These are phyloP conservation scores for Wickerhamomyces subpelliculosus DNA, from an alignment of 805 yeast species.

Conservation along the genomic window DNA sequence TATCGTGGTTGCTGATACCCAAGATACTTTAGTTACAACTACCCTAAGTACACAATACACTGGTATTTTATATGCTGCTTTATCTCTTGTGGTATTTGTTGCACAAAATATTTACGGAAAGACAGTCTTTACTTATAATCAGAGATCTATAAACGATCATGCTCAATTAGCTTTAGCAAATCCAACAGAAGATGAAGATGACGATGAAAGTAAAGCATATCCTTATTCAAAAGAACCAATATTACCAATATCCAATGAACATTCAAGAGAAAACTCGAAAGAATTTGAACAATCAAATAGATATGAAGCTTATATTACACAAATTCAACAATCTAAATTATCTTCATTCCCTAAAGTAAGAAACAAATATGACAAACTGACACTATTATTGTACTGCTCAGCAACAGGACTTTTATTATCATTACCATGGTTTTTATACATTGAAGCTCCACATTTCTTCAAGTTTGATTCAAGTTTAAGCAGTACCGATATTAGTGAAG, in stretches of 20 bases:
- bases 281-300: conserved; percentile 6
- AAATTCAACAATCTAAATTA: conserved; percentile 8
- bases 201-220: conserved; percentile 5
- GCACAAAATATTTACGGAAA: conserved; percentile 84
- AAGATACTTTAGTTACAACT: conserved; percentile 26
- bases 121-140: conserved; percentile 54
- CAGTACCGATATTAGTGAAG: conserved; percentile 13
- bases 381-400: conserved; percentile 76
- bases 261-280: conserved; percentile 4
- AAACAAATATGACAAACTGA: conserved; percentile 67
- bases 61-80: conserved; percentile 64
- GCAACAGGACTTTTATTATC: conserved; percentile 64
- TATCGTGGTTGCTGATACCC: conserved; percentile 25
- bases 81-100: conserved; percentile 71
- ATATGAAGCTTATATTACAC: conserved; percentile 8
- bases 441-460: conserved; percentile 43
- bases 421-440: conserved; percentile 61
- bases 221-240: conserved; percentile 1
- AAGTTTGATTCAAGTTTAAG: conserved; percentile 7
- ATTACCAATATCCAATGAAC: conserved; percentile 3
- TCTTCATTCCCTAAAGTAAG: conserved; percentile 13
- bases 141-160: conserved; percentile 16
- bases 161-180: conserved; percentile 17
- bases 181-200: conserved; percentile 3
- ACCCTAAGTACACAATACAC: conserved; percentile 37